Base-by-base conservation (phyloP, 1,284 basidiomycete genomes). In the Pascua sp. region DNA sequence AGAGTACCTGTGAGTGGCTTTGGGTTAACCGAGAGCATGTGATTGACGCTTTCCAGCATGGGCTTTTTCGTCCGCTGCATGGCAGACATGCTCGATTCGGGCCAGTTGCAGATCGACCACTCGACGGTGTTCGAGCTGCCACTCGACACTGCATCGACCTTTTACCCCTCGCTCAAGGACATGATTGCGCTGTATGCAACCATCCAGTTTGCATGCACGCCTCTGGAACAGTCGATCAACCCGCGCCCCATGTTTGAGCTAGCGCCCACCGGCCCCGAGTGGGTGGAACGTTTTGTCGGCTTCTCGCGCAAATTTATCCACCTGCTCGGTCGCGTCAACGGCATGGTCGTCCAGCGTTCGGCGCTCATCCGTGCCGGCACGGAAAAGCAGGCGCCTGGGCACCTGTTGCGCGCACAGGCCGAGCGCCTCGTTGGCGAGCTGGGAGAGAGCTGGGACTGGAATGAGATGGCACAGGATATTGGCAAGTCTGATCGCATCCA, bases 211-310 rank as follows among this genome's bases (percentile, higher is more conserved):
- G 45, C 53, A 15, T 59, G 60, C 54, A 54, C 56, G 2, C 47
- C 56, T 4, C 44, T 57, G 36, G 51, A 48, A 18, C 36, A 36
- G 37, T 41, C 43, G 37, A 16, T 41, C 24, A 46, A 42, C 43
- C 49, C 42, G 17, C 42, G 52, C 11, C 47, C 47, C 16, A 45
- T 51, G 11, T 60, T 61, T 10, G 47, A 48, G 32, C 41, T 57
- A n/a, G 37, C 52, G 1, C 39, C 50, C 7, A 18, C 16, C 13
- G 59, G 56, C 18, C 44, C 55, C 11, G 54, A 66, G 39, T 66
- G 64, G 64, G 59, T 66, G 18, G 64, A 66, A 52, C 48, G 55
- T 5, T 66, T 66, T 24, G 54, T 63, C 42, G 64, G 64, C 11
- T 50, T 60, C 17, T 56, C 60, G 8, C 57, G 64, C 13, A 50